Base-by-base conservation (phyloP, 345 rosid genomes). In the Acer yangbiense region DNA sequence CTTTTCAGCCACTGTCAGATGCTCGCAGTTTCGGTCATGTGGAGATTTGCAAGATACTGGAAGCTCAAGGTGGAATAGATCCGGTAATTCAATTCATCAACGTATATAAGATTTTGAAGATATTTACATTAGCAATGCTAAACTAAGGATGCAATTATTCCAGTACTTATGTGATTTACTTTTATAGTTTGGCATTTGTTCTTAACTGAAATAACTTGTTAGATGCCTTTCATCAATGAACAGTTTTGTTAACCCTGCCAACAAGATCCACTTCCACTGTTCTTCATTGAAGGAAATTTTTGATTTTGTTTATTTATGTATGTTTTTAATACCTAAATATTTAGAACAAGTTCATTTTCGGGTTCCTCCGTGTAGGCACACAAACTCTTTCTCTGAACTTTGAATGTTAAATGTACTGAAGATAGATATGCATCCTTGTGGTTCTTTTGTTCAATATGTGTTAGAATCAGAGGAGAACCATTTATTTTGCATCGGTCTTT, bases 1-100 rank as follows among this genome's bases (percentile, higher is more conserved):
- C 29, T 12, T 75, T 81, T 85, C 87, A 90, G 92, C 91, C 94
- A 67, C 79, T 88, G 63, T 89, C 90, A 29, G 91, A 90, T 81
- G 90, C 92, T 69, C 77, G 84, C 67, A 86, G 88, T 78, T 83
- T 79, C 75, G 77, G 81, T 43, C 92, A 90, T 25, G 77, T 70
- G 20, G 84, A 81, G 18, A 86, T 85, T 52, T 86, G 92, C 89
- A 81, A 74, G 86, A 86, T 86, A 69, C 65, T 90, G 65, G 85
- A 82, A 85, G 78, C 78, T 75, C 74, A 20, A 61, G 90, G 90
- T 69, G 94, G 92, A 75, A 86, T 62, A 63, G 92, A 90, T 81
- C 92, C 90, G 84, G 92, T 88, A 87, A 66, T 69, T 3, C 14
- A 61, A 66, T 35, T 79, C 32, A 9, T 70, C 54, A 48, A 39